Conservation (phyloP, 768 basidiomycete species). For the Collybia nuda region DNA sequence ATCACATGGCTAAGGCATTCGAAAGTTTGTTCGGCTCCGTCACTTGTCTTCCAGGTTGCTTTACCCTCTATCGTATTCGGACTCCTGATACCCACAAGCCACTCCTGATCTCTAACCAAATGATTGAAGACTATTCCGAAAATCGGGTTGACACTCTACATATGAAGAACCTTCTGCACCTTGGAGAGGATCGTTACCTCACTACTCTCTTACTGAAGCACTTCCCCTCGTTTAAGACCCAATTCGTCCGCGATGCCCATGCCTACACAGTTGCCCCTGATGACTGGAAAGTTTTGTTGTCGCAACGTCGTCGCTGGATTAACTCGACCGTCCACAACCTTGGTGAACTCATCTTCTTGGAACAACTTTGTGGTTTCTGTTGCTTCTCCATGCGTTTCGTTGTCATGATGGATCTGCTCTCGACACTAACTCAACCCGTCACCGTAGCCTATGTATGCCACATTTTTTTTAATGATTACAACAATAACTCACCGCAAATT, state of each 20-base stretch:
- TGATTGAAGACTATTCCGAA: conserved; percentile 92
- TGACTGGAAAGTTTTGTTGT: conserved; percentile 90
- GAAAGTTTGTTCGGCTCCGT: conserved; percentile 96
- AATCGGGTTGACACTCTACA: conserved; percentile 96
- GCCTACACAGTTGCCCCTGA: conserved; percentile 95
- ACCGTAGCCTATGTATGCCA: conserved; percentile 84
- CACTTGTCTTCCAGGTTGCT: conserved; percentile 98
- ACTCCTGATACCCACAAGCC: conserved; percentile 96
- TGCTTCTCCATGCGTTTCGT: conserved; percentile 99
- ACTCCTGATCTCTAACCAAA: conserved; percentile 84
- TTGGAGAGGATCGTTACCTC: conserved; percentile 98
- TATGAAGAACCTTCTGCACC: conserved; percentile 97
- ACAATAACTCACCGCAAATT: conserved; percentile 8
- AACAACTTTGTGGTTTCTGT: conserved; percentile 93
- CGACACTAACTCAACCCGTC: conserved; percentile 82
- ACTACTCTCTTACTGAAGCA: conserved; percentile 95
- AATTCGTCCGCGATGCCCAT: conserved; percentile 92
- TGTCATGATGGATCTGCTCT: conserved; percentile 94
- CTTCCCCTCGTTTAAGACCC: conserved; percentile 92
- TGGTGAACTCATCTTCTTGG: conserved; percentile 88
- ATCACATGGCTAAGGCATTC: conserved; percentile 98
- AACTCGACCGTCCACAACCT: conserved; percentile 99
- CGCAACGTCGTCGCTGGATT: conserved; percentile 99
- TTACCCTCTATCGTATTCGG: conserved; percentile 93
- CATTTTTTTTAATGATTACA: neutral